Conservation (phyloP, 2,329 filamentous ascomycete genomes). For the Apiospora malaysiana region DNA sequence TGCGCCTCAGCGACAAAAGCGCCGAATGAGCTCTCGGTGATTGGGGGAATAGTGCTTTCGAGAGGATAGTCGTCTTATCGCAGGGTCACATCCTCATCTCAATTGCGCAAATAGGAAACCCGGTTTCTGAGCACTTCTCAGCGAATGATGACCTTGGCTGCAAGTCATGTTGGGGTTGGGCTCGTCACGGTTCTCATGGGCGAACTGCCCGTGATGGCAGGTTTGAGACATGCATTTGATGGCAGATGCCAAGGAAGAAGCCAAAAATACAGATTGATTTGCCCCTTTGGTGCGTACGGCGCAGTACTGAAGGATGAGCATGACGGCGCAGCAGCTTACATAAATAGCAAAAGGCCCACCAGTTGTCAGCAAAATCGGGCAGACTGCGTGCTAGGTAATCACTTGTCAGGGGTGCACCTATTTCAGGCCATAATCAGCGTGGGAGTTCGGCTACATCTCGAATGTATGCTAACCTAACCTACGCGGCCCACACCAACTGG, state of each 20-base stretch:
- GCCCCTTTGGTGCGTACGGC: background rate
- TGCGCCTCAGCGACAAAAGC: background rate
- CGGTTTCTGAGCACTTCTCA: background rate
- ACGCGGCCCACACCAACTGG: background rate
- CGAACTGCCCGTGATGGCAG: background rate
- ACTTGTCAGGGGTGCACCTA: background rate
- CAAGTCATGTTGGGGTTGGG: background rate
- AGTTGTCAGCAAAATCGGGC: background rate
- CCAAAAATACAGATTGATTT: background rate
- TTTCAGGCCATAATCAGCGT: background rate
- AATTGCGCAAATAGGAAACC: conserved; percentile 5
- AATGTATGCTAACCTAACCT: no score
- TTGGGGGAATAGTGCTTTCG: background rate
- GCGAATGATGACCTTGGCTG: background rate
- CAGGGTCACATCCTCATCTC: conserved; percentile 4
- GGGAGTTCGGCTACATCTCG: background rate
- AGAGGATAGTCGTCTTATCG: conserved; percentile 6
- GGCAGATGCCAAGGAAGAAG: background rate
- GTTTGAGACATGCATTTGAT: conserved; percentile 5
- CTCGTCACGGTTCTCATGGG: conserved; percentile 4
- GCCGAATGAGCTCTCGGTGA: background rate
- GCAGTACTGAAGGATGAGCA: background rate
- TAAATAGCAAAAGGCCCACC: background rate
- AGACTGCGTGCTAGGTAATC: background rate
- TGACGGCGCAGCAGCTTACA: background rate